These are phyloP conservation scores for Neckera pumila DNA, from an alignment of 225 moss, liverwort and hornwort species.

Conservation along the genomic window DNA sequence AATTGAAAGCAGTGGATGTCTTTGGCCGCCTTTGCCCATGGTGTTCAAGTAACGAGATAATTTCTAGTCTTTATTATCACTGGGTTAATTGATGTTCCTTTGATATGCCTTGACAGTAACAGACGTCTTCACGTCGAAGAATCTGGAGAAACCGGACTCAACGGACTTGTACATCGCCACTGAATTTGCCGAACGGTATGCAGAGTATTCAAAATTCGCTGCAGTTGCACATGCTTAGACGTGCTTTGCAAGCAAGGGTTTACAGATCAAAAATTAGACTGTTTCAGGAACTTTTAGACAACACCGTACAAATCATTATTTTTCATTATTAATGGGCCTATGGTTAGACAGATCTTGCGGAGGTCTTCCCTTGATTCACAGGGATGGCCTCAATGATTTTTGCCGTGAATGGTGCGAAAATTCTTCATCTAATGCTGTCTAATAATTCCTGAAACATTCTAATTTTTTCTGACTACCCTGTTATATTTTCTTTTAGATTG, in stretches of 20 bases:
- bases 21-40: constrained; percentile 23
- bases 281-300: neutral
- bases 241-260: neutral
- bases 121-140: constrained; percentile 68
- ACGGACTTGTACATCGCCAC: constrained; percentile 86
- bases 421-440: neutral
- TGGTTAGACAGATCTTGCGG: neutral
- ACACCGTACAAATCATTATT: neutral
- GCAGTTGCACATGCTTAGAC: neutral
- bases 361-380: neutral
- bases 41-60: neutral
- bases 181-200: constrained; percentile 86
- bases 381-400: neutral
- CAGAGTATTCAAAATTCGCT: constrained; percentile 14
- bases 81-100: neutral
- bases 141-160: constrained; percentile 62
- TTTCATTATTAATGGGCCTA: neutral
- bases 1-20: constrained; percentile 72
- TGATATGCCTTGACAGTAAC: constrained; percentile 42
- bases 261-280: neutral
- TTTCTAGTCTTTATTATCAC: neutral
- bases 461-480: neutral
- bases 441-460: neutral
- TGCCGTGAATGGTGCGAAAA: neutral
- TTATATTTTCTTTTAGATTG: neutral